Conservation (phyloP, 2,329 filamentous ascomycete species). For the Ophiostoma populinum region DNA sequence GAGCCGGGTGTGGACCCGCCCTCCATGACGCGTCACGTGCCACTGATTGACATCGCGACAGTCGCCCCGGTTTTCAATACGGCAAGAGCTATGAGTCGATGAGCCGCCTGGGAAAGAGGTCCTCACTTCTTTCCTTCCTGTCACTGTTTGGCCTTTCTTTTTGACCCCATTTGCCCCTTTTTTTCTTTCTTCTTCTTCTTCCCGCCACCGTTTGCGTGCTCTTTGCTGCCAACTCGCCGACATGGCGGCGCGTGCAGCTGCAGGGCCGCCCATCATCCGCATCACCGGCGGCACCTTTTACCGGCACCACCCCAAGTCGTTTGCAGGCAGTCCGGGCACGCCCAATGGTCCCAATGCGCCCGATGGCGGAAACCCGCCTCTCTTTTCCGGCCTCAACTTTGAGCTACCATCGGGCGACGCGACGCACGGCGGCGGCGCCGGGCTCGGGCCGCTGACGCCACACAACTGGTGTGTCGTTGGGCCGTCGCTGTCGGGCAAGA, state of each 20-base stretch:
- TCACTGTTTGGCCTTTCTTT: too few relatives aligned
- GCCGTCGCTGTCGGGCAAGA: conserved; percentile 61
- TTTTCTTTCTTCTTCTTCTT: background rate
- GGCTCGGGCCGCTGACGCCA: conserved; percentile 10
- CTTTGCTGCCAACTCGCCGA: too few relatives aligned
- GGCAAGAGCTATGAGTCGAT: too few relatives aligned
- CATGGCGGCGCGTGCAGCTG: conserved; percentile 19
- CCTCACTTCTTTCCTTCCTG: too few relatives aligned
- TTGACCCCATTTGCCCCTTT: too few relatives aligned
- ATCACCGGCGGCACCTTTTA: conserved; percentile 75
- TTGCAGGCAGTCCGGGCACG: conserved; percentile 1
- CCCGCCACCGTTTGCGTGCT: background rate
- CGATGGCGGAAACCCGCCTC: conserved; percentile 39
- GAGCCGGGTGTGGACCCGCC: background rate
- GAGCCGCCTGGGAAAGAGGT: too few relatives aligned
- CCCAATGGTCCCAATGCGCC: background rate
- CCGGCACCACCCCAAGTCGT: conserved; percentile 44
- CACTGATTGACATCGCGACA: too few relatives aligned
- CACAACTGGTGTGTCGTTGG: conserved; percentile 77
- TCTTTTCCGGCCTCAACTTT: conserved; percentile 59
- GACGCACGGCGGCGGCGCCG: conserved; percentile 18
- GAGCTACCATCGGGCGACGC: conserved; percentile 34
- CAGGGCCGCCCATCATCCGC: conserved; percentile 42
- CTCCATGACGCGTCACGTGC: background rate
- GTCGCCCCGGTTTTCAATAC: too few relatives aligned